Evolutionary conservation across 345 rosid genomes (phyloP).

Genomic region (Eutrema yunnanense): DNA sequence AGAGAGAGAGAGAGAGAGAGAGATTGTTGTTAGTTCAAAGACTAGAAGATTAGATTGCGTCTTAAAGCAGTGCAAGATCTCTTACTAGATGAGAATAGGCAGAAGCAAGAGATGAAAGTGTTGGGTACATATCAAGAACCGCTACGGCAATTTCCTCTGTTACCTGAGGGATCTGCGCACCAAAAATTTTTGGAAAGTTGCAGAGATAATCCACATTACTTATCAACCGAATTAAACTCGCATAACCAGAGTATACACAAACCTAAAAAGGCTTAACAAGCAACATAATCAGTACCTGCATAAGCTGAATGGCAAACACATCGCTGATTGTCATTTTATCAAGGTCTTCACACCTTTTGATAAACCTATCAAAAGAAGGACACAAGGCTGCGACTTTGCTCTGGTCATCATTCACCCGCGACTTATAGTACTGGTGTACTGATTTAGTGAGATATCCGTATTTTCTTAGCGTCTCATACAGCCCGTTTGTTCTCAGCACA

Average conservation of each 20-base stretch:
- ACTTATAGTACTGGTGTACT: conserved; percentile 49
- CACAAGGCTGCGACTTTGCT: conserved; percentile 31
- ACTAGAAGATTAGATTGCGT: too few relatives aligned
- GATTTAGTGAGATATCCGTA: conserved; percentile 68
- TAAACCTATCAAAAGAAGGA: conserved; percentile 56
- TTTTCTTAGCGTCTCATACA: conserved; percentile 72
- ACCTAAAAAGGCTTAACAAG: not conserved
- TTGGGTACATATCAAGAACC: conserved; percentile 75
- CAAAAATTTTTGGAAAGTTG: not conserved
- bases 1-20: not conserved
- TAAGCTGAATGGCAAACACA: conserved; percentile 80
- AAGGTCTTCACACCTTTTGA: conserved; percentile 59
- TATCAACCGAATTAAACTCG: not conserved
- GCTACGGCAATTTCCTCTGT: conserved; percentile 74
- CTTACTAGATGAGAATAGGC: conserved; percentile 87
- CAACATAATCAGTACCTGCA: conserved; percentile 55
- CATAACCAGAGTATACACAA: not conserved
- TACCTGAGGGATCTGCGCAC: conserved; percentile 63
- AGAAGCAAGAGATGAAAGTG: conserved; percentile 65
- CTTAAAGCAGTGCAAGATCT: not conserved
- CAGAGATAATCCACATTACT: not conserved
- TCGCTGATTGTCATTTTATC: conserved; percentile 77
- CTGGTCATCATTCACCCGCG: conserved; percentile 29
- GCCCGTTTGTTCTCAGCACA: conserved; percentile 65
- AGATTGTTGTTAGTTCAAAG: not conserved